Base-by-base conservation (phyloP, 305 asterid species). In the Nicotiana rustica region DNA sequence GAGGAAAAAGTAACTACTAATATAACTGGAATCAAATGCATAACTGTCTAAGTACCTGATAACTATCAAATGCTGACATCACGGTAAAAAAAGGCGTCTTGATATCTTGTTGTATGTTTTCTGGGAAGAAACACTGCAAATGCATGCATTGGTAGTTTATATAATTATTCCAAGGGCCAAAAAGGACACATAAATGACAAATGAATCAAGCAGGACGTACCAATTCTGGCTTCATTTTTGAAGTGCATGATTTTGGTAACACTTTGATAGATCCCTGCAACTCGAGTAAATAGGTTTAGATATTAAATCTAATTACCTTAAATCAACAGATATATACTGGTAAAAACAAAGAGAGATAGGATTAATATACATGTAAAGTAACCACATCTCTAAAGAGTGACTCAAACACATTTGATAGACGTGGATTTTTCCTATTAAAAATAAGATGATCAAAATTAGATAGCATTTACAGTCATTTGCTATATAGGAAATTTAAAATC, bases 341-440 rank as follows among this genome's bases (percentile, higher is more conserved):
- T 47, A 4, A 19, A 56, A 25, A 52, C 29, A 21, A 6, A 14
- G 10, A 66, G 71, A 66, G 19, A 29, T 12, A 5, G 19, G 8
- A 31, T 66, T 29, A 10, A 49, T 87, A 67, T 84, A 91, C 97
- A 80, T 91, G 97, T 29, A 91, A 85, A 8, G 82, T 83, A 36
- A 89, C 92, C 59, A 90, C 91, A 3, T 88, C 86, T 1, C 83
- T 73, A 29, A 85, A 92, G 89, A 85, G 85, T 21, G 83, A 83
- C 82, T 88, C 84, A n/a, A 92, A 87, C 21, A 82, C 91, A 14
- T 76, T 70, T 19, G 82, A 80, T 66, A 90, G 91, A 25, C 89
- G 86, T 36, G 88, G 78, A 79, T 89, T 93, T 38, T 86, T 88
- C 88, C 95, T 93, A 80, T 81, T 38, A 49, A 67, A 19, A 14